Percentiles rank a stretch among this genome's conserved stretches.
Evolutionary conservation across 805 yeast genomes (phyloP).

Genomic region (Schwanniomyces polymorphus): DNA sequence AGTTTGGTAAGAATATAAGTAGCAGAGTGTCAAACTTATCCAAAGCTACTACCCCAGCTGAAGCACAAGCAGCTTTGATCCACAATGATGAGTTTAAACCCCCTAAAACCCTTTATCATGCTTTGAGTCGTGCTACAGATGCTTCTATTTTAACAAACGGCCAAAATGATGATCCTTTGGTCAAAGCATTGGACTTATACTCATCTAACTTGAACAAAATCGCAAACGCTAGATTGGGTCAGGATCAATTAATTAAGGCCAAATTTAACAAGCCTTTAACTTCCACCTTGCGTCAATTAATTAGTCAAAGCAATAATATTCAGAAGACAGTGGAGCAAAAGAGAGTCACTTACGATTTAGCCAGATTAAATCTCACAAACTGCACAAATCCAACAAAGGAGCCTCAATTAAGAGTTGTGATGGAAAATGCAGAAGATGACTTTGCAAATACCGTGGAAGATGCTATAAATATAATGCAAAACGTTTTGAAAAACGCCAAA

Average conservation of each 20-base stretch:
- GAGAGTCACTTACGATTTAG: conserved; percentile 76
- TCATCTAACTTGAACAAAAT: conserved; percentile 71
- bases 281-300: conserved; percentile 59
- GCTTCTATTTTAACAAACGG: conserved; percentile 44
- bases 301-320: conserved; percentile 63
- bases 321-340: conserved; percentile 77
- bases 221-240: conserved; percentile 80
- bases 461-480: conserved; percentile 80
- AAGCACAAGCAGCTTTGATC: conserved; percentile 72
- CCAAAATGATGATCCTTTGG: conserved; percentile 47
- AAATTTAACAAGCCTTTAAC: conserved; percentile 69
- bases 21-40: conserved; percentile 66
- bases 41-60: conserved; percentile 73
- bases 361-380: conserved; percentile 49
- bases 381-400: conserved; percentile 52
- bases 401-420: conserved; percentile 69
- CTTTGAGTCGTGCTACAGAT: conserved; percentile 74
- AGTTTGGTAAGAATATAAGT: conserved; percentile 65
- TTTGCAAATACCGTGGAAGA: conserved; percentile 89
- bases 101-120: conserved; percentile 83
- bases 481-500: conserved; percentile 68
- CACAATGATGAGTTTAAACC: conserved; percentile 47
- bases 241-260: conserved; percentile 69
- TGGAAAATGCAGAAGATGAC: conserved; percentile 86
- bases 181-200: conserved; percentile 63